phyloP scores from a whole-genome alignment of 2,329 filamentous ascomycete species.

The Proliferodiscus dingleyae region DNA sequence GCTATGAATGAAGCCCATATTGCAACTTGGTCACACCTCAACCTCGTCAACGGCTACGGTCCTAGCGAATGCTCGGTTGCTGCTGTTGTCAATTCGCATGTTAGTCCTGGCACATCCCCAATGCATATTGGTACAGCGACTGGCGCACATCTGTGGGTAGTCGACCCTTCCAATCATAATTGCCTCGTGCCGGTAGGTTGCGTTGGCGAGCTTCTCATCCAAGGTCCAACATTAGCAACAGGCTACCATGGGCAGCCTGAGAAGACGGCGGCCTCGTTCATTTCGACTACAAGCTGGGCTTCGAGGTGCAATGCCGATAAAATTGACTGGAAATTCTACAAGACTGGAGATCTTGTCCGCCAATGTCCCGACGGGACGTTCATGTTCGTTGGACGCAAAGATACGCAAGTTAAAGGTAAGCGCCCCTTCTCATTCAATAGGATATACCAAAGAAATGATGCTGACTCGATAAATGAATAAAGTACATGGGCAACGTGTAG shows the following conservation, averaged over 20 bases:
- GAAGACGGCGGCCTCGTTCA: constrained; percentile 10
- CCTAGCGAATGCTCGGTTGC: constrained; percentile 47
- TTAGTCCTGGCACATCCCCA: constrained; percentile 10
- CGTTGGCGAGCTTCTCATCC: constrained; percentile 18
- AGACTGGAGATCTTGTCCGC: constrained; percentile 35
- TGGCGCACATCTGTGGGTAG: constrained; percentile 25
- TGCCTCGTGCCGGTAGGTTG: constrained; percentile 12
- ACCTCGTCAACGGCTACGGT: constrained; percentile 56
- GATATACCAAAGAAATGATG: neutral
- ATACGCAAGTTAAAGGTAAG: constrained; percentile 43
- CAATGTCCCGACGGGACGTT: constrained; percentile 53
- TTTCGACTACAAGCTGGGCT: constrained; percentile 13
- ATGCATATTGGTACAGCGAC: constrained; percentile 6
- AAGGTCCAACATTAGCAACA: constrained; percentile 16
- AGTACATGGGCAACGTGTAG: constrained; percentile 57
- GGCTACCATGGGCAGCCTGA: constrained; percentile 18
- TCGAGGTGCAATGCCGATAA: neutral
- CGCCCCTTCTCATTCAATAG: neutral
- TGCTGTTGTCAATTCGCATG: constrained; percentile 7
- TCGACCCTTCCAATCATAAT: constrained; percentile 9
- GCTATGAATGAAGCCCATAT: constrained; percentile 59
- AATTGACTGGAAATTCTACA: constrained; percentile 24
- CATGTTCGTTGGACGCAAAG: constrained; percentile 56
- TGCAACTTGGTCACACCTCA: constrained; percentile 33
- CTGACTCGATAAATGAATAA: constrained; percentile 39